Conservation (phyloP, 768 basidiomycete species). For the Dentipellis sp. region DNA sequence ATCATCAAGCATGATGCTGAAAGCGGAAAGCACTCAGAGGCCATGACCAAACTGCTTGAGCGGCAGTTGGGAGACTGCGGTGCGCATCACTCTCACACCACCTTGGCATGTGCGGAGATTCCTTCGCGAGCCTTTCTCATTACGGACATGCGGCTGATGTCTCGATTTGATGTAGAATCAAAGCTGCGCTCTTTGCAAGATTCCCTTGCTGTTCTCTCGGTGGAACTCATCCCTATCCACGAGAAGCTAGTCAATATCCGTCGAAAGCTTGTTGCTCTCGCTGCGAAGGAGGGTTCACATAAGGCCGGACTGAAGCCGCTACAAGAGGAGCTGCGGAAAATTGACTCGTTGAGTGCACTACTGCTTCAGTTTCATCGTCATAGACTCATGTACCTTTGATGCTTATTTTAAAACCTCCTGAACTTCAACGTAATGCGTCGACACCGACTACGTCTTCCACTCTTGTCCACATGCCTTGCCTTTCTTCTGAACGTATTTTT, state of each 20-base stretch:
- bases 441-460: not conserved
- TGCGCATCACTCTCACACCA: conserved; percentile 29
- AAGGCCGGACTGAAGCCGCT: conserved; percentile 86
- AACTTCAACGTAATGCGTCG: not conserved
- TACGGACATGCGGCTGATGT: not conserved
- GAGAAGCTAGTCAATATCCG: conserved; percentile 82
- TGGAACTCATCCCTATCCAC: conserved; percentile 86
- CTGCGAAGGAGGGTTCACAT: conserved; percentile 71
- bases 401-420: not conserved
- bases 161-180: conserved; percentile 36
- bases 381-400: not conserved
- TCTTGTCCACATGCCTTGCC: conserved; percentile 15
- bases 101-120: not conserved
- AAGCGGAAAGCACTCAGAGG: conserved; percentile 73
- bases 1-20: conserved; percentile 82
- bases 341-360: conserved; percentile 81
- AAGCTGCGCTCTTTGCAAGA: conserved; percentile 69
- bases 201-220: conserved; percentile 78
- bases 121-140: not conserved
- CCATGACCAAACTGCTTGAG: conserved; percentile 83
- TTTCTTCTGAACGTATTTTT: conserved; percentile 1
- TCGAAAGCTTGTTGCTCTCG: conserved; percentile 80
- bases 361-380: conserved; percentile 8
- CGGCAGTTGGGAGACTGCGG: conserved; percentile 90
- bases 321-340: conserved; percentile 87